Percentiles rank a stretch among this genome's conserved stretches.
Evolutionary conservation across 2,329 filamentous ascomycete genomes (phyloP).

Genomic region (Rhytidhysteron rufulum): DNA sequence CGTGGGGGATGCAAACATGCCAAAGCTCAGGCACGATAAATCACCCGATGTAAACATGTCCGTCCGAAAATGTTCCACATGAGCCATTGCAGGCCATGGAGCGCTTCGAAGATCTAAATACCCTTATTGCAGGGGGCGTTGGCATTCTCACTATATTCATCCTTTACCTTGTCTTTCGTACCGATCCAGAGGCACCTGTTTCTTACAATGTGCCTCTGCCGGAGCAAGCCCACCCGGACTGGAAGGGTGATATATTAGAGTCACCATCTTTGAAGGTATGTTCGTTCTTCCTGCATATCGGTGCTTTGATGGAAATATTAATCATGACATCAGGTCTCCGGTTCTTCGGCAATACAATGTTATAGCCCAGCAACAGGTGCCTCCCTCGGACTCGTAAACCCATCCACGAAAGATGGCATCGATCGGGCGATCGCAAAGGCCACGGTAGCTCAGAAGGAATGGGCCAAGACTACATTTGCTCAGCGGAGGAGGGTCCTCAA

Average conservation of each 20-base stretch:
- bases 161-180: conserved; percentile 21
- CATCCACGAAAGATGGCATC: conserved; percentile 71
- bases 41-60: too few species aligned
- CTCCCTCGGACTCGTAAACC: conserved; percentile 73
- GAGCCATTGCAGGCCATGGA: conserved; percentile 27
- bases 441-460: conserved; percentile 68
- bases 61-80: too few species aligned
- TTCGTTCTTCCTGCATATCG: neutral
- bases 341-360: conserved; percentile 70
- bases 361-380: conserved; percentile 88
- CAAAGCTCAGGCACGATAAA: too few species aligned
- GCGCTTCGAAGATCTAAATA: conserved; percentile 20
- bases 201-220: conserved; percentile 61
- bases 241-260: conserved; percentile 56
- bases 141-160: conserved; percentile 17
- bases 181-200: conserved; percentile 42
- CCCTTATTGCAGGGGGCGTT: conserved; percentile 17
- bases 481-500: conserved; percentile 75
- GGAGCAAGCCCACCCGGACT: conserved; percentile 53
- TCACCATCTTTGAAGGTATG: conserved; percentile 58
- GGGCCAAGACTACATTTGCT: conserved; percentile 73
- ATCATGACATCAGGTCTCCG: conserved; percentile 45
- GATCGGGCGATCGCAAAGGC: conserved; percentile 74
- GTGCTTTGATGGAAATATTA: conserved; percentile 8
- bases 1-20: too few species aligned